Conservation (phyloP, 2,329 filamentous ascomycete genomes). For the Lanzia echinophila region DNA sequence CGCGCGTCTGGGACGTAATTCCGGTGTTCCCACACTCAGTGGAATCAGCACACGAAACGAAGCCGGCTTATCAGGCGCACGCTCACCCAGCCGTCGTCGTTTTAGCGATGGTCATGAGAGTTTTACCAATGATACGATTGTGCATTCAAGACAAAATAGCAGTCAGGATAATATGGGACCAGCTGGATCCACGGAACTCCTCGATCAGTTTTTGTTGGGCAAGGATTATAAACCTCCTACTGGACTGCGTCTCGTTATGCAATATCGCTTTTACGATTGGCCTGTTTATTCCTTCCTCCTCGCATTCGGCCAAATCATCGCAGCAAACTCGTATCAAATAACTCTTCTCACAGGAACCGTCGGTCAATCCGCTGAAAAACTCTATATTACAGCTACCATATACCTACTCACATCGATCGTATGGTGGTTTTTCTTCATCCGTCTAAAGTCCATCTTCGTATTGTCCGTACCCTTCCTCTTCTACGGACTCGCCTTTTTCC, state of each 20-base stretch:
- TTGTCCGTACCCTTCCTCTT: conserved; percentile 45
- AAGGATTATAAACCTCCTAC: conserved; percentile 45
- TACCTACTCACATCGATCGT: conserved; percentile 51
- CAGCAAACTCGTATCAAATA: conserved; percentile 62
- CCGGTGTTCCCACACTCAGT: neutral
- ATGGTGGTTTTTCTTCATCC: conserved; percentile 59
- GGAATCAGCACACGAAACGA: neutral
- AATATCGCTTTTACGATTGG: conserved; percentile 55
- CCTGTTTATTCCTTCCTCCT: conserved; percentile 56
- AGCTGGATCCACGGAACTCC: conserved; percentile 2
- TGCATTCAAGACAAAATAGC: conserved; percentile 8
- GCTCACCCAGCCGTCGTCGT: conserved; percentile 27
- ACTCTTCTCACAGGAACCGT: conserved; percentile 59
- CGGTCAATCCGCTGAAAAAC: conserved; percentile 49
- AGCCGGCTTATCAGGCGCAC: conserved; percentile 32
- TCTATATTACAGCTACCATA: conserved; percentile 54
- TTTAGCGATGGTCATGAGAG: neutral
- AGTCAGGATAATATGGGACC: conserved; percentile 7
- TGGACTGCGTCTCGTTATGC: conserved; percentile 48
- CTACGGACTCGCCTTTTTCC: conserved; percentile 55
- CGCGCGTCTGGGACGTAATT: neutral
- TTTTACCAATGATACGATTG: conserved; percentile 4
- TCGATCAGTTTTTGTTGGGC: conserved; percentile 45
- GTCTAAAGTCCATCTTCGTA: conserved; percentile 45
- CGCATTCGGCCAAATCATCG: conserved; percentile 53